Conservation (phyloP, 495 filamentous ascomycete genomes). For the Corynascus novoguineensis region DNA sequence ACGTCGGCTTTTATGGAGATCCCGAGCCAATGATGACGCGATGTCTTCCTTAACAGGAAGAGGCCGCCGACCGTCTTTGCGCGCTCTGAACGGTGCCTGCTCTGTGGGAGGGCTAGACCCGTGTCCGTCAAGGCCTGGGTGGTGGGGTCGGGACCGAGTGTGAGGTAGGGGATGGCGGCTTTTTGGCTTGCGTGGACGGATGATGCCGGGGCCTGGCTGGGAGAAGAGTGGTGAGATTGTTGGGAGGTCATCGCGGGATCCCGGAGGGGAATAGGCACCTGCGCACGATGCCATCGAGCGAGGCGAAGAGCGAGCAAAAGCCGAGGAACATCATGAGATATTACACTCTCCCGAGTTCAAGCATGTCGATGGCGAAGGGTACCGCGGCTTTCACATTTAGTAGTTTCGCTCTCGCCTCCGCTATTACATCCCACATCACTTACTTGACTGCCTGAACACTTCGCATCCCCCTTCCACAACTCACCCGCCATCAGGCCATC, state of each 20-base stretch:
- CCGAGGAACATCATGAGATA: slow-evolving; percentile 5
- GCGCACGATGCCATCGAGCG: too few species aligned
- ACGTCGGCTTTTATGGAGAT: slow-evolving; percentile 41
- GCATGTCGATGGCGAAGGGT: not conserved
- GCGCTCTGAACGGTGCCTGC: not conserved
- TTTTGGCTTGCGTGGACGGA: not conserved
- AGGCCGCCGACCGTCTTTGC: slow-evolving; percentile 9
- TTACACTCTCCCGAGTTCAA: not conserved
- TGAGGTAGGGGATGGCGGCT: not conserved
- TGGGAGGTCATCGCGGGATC: not conserved
- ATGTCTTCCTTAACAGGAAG: slow-evolving; percentile 22
- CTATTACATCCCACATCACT: too few species aligned
- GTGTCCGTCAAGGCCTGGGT: not conserved
- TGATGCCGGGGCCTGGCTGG: not conserved
- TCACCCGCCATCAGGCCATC: too few species aligned
- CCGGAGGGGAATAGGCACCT: too few species aligned
- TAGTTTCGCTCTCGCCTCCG: too few species aligned
- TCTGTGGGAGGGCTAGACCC: not conserved
- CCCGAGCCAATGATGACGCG: slow-evolving; percentile 38
- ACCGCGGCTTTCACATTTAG: not conserved
- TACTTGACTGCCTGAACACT: too few species aligned
- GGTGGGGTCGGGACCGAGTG: not conserved
- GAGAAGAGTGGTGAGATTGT: not conserved
- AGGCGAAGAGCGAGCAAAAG: not conserved
- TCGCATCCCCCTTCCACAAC: too few species aligned